Evolutionary conservation across 441 rosid species (phyloP).

Genomic region (Populus hybrid): DNA sequence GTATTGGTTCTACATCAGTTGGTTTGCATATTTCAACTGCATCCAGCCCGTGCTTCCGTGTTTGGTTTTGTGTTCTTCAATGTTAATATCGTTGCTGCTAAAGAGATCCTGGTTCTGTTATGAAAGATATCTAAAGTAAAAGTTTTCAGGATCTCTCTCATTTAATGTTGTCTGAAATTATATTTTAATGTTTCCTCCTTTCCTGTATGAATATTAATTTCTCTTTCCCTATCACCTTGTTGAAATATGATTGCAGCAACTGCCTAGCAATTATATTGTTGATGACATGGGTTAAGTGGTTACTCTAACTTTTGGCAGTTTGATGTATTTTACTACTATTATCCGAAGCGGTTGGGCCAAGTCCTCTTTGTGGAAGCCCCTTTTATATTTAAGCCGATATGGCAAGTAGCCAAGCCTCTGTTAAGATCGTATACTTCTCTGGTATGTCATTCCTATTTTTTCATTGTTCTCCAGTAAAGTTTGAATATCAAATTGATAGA

Average conservation of each 20-base stretch:
- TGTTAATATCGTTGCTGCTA: not conserved
- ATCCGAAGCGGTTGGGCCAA: slow-evolving; percentile 85
- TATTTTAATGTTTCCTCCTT: not conserved
- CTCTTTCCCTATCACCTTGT: slow-evolving; percentile 3
- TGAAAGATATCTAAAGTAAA: not conserved
- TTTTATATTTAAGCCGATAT: slow-evolving; percentile 76
- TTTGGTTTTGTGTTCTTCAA: not conserved
- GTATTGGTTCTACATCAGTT: too few species aligned
- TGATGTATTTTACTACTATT: slow-evolving; percentile 82
- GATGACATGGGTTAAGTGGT: slow-evolving; percentile 15
- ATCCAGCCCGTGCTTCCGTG: not conserved
- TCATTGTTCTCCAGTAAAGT: not conserved
- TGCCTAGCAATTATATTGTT: slow-evolving; percentile 9
- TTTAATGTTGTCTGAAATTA: not conserved
- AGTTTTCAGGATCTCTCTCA: not conserved
- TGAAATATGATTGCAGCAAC: not conserved
- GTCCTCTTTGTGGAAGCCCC: slow-evolving; percentile 96
- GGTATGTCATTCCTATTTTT: slow-evolving; percentile 43
- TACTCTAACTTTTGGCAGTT: slow-evolving; percentile 51
- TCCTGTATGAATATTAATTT: not conserved
- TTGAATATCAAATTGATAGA: not conserved
- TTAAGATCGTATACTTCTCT: slow-evolving; percentile 73
- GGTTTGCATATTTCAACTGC: not conserved
- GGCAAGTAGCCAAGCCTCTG: slow-evolving; percentile 82
- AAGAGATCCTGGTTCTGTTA: not conserved